Base-by-base conservation (phyloP, 257 asterid species). In the Verbascum thapsus region DNA sequence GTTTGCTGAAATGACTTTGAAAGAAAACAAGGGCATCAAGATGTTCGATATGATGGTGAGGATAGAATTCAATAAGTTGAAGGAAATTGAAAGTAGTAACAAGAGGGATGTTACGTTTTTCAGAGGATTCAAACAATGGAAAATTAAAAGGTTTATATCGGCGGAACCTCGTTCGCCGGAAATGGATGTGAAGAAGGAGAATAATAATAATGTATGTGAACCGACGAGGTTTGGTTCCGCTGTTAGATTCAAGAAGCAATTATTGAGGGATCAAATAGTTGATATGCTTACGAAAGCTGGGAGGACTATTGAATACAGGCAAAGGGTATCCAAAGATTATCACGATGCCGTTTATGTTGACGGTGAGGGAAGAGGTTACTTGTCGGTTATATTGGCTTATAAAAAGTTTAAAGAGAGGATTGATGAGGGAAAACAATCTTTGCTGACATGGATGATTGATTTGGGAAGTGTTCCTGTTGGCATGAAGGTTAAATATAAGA, bases 311-410 rank as follows among this genome's bases (percentile, higher is more conserved):
- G 85, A 94, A 57, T 80, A 81, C 72, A 75, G 95, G 72, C 86
- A 82, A 70, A 79, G 99, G 70, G 66, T 8, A 32, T 57, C 69
- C 10, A 85, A 54, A 73, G 87, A 82, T 0, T 89, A 90, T 66
- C 68, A 53, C 64, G 99, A 94, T 72, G 92, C 99, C 5, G 95
- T 94, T 12, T 94, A 87, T 77, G 83, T 87, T 63, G 96, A 87
- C 58, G 79, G 79, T 45, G 66, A 74, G 0, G 86, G 88, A 49
- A 85, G 64, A 66, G 69, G 80, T 57, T 71, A 85, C 72, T 94
- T 97, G 99, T 94, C 99, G 3, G 80, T 80, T 68, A 94, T 96
- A 19, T 71, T 80, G 79, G 99, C 99, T 12, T 94, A 94, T 74
- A 78, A 43, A 58, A 78, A 69, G 77, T 75, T 94, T 17, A 81